phyloP scores from a whole-genome alignment of 306 rosid species.

The Rosa rugosa region DNA sequence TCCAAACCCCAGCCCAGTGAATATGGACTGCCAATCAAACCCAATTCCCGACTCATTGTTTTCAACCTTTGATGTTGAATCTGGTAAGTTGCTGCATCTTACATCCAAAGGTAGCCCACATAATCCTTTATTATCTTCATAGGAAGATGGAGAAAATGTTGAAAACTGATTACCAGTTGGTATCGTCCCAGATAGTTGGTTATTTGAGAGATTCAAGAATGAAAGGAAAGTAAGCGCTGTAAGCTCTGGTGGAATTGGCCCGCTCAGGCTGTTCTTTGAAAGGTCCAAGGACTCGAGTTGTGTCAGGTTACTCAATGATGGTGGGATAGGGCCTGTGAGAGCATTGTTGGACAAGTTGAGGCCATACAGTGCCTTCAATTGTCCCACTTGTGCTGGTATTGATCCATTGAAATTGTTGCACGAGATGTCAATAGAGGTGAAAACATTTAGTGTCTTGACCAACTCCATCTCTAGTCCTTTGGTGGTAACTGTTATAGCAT shows the following conservation, averaged over 20 bases:
- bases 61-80: neutral
- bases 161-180: neutral
- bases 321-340: constrained; percentile 28
- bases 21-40: constrained; percentile 68
- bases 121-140: constrained; percentile 21
- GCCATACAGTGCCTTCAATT: constrained; percentile 12
- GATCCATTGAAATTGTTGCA: constrained; percentile 26
- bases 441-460: constrained; percentile 28
- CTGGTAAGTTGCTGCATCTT: neutral
- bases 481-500: constrained; percentile 20
- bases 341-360: constrained; percentile 43
- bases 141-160: constrained; percentile 5
- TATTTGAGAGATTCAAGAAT: constrained; percentile 27
- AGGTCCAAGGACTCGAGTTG: constrained; percentile 43
- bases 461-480: constrained; percentile 35
- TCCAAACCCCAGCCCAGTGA: constrained; percentile 76
- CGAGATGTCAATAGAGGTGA: constrained; percentile 37
- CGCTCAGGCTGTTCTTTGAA: constrained; percentile 27
- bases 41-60: constrained; percentile 5
- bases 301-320: constrained; percentile 19
- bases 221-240: constrained; percentile 24
- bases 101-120: constrained; percentile 27
- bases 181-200: constrained; percentile 24
- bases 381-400: constrained; percentile 25
- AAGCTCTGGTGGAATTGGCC: constrained; percentile 24